Base-by-base conservation (phyloP, 73 alveolate species). In the Symbiodinium pilosum region DNA sequence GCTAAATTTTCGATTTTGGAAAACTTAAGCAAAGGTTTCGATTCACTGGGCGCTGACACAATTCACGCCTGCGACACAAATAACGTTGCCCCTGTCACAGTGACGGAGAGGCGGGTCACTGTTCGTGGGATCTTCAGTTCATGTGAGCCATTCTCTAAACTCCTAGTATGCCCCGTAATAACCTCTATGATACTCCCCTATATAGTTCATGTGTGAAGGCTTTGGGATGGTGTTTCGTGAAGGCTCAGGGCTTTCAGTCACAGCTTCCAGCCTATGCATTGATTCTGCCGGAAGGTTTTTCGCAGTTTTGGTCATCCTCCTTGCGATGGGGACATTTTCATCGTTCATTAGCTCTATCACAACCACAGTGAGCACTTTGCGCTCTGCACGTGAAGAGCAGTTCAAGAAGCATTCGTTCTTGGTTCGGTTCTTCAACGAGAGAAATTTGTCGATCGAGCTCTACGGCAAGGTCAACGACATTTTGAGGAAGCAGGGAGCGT, bases 401-500 rank as follows among this genome's bases (percentile, higher is more conserved):
- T 64, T 64, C 81, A 64, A 64, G 14, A 26, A 64, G 21, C 81
- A 64, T 14, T 64, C 81, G 20, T 64, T 64, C 41, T n/a, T 64
- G 39, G 81, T 64, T 38, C 81, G 81, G 41, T 64, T 64, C 39
- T 64, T 64, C 81, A 64, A 64, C 38, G 81, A 64, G 81, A 32
- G 81, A 2, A 64, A 64, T 28, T n/a, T 64, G 38, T 64, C 81
- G 38, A 64, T 38, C 38, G 81, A 64, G 81, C 81, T 64, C 20
- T 64, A 64, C 81, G 81, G 81, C 81, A 64, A 64, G 81, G 38
- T 64, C 41, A 64, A 64, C 81, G 81, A 64, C 39, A 64, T 64
- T 18, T 28, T 64, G 34, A 64, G 30, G 14, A 64, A 64, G 81
- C 81, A 64, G 30, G 81, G 81, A 28, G 81, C 81, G 39, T 64